Base-by-base conservation (phyloP, 768 basidiomycete species). In the Mycena indigotica region DNA sequence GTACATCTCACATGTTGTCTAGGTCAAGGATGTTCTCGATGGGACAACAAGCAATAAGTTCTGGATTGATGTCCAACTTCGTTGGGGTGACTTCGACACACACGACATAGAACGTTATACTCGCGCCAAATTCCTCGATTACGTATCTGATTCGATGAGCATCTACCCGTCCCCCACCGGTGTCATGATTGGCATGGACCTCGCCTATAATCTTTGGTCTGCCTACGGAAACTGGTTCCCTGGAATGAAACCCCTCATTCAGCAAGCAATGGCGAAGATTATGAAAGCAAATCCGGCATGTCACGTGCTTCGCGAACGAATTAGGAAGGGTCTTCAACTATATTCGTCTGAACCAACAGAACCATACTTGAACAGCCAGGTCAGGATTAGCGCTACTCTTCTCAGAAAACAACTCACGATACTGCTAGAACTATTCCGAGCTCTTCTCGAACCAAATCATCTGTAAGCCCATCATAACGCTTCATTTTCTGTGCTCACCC, bases 171-270 rank as follows among this genome's bases (percentile, higher is more conserved):
- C 96, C 29, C 97, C 97, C 4, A 98, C 96, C 46, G 97, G 97
- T 78, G 88, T 98, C 56, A 93, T 99, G 86, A 95, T 99, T 66
- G 95, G 94, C 72, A 93, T 99, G 89, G 97, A 98, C 71, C 74
- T 98, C 53, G 96, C 97, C 0, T 98, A 98, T 77, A 99, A 98
- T 73, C 69, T 99, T 58, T 97, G 97, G 92, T 96, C 96, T 28
- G 96, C 93, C 1, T 99, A 96, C 66, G 97, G 97, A 60, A 96
- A 96, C 71, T 98, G 93, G 93, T 97, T 98, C 89, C 97, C 97
- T 15, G 96, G 97, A 45, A 85, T 98, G 83, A 98, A 98, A 75
- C 95, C 95, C 4, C 82, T 99, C 59, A 88, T 99, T 57, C 96
- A 97, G 72, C 95, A 97, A 74, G 97, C 96, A 4, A 97, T 99